These are phyloP conservation scores for Hypoxylon rubiginosum DNA, from an alignment of 2,329 filamentous ascomycete species.

Conservation along the genomic window DNA sequence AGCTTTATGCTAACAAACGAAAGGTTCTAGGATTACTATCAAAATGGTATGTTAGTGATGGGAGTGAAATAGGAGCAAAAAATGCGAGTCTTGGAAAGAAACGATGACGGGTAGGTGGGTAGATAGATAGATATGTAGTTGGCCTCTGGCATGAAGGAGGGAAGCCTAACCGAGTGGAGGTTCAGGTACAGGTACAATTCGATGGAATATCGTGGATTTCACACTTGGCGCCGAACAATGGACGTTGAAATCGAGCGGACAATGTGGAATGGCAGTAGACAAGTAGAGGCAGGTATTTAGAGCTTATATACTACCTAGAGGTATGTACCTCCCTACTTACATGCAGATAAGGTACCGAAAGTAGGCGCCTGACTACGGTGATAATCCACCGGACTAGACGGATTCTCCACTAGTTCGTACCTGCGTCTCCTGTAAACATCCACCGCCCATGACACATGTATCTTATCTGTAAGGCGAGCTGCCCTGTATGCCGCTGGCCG, in stretches of 20 bases:
- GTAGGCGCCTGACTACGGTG: constrained; percentile 35
- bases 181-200: constrained; percentile 24
- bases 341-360: constrained; percentile 20
- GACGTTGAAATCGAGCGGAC: background rate
- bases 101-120: background rate
- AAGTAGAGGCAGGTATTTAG: constrained; percentile 8
- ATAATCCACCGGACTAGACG: constrained; percentile 32
- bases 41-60: constrained; percentile 5
- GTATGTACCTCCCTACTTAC: constrained; percentile 10
- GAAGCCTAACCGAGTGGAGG: constrained; percentile 32
- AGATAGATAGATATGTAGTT: constrained; percentile 16
- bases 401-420: constrained; percentile 39
- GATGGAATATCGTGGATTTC: constrained; percentile 14
- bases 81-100: constrained; percentile 4
- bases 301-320: constrained; percentile 9
- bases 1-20: constrained; percentile 7
- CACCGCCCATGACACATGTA: constrained; percentile 2
- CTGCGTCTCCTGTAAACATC: constrained; percentile 30
- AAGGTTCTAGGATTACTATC: constrained; percentile 5
- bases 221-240: constrained; percentile 16
- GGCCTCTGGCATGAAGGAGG: constrained; percentile 19
- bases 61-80: constrained; percentile 13
- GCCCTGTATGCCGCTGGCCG: background rate
- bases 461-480: constrained; percentile 8
- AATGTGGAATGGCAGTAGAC: constrained; percentile 25